Evolutionary conservation across 176 grass and related monocot species (phyloP).

Genomic region (Olyra latifolia): DNA sequence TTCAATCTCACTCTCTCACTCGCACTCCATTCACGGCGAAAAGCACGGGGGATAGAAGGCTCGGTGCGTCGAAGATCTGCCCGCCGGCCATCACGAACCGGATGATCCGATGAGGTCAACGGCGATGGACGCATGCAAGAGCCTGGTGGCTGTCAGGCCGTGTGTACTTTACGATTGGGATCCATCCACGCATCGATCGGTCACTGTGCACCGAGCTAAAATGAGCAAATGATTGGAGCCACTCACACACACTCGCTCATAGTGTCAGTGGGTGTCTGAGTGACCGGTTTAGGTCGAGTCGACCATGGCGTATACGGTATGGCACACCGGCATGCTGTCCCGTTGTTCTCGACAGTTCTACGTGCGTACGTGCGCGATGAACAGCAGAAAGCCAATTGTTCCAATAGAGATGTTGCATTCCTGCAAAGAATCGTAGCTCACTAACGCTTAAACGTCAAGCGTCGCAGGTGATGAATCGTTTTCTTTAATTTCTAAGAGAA

Average conservation of each 20-base stretch:
- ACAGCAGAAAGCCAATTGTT: neutral
- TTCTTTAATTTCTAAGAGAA: slow-evolving; percentile 22
- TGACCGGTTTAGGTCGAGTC: neutral
- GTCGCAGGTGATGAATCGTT: slow-evolving; percentile 24
- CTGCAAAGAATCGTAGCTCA: neutral
- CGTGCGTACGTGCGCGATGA: neutral
- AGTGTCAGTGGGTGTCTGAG: neutral
- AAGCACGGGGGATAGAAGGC: neutral
- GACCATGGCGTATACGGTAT: neutral
- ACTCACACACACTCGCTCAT: neutral
- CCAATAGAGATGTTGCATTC: too few species aligned
- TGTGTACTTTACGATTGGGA: neutral
- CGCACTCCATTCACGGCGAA: too few species aligned
- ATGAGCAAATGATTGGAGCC: neutral
- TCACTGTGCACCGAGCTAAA: neutral
- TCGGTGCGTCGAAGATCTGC: neutral
- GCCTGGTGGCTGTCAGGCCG: neutral
- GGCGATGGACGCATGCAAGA: neutral
- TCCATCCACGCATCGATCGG: neutral
- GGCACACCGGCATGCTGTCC: neutral
- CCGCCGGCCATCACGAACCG: neutral
- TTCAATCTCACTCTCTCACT: too few species aligned
- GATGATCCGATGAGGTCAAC: neutral
- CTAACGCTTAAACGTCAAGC: slow-evolving; percentile 9
- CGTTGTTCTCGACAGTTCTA: neutral